Evolutionary conservation across 2,329 filamentous ascomycete species (phyloP), one percentile per base, ranked within the genome.

Genomic region (Pseudogymnoascus sp.): DNA sequence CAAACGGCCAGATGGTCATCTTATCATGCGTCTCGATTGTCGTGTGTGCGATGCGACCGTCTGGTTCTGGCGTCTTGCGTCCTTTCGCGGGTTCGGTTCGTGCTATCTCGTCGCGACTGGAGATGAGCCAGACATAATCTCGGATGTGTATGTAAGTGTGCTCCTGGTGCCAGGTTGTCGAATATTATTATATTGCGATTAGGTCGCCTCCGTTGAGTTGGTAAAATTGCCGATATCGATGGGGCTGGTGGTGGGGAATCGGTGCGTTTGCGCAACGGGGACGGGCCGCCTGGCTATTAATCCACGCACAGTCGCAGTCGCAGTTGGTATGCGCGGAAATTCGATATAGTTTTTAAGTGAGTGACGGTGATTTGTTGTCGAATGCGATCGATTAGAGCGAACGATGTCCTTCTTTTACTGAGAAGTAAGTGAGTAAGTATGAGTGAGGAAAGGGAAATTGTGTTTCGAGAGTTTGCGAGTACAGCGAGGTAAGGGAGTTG

Each of bases 1-100:
- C 82, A 76, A 95, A 96, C 65, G 87, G 90, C 91, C 91, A 95
- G 75, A 92, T 79, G 73, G 87, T 85, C 90, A 93, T 93, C 59
- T 67, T 73, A 67, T 69, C 69, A 70, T 71, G 42, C 44, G 44
- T 51, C 44, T 51, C 27, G 27, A 15, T 51, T 51, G 27, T 51
- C 44, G 44, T 33, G n/a, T 15, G 44, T 12, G 44, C 44, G 44
- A 51, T 51, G 44, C 44, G 44, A 51, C 44, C n/a, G 44, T 31
- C 44, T 51, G 27, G 25, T 12, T 51, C 27, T 31, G 44, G 44
- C 44, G 44, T 31, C n/a, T 51, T 51, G 44, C 25, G 25, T 51
- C 44, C 27, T 51, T 15, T 51, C 27, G 44, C 27, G 44, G 44
- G 44, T 51, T 51, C 44, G 44, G 44, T 31, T 51, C 44, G 44